These are phyloP conservation scores for Wallemia hederae DNA, from an alignment of 1,284 basidiomycete genomes.

Conservation along the genomic window DNA sequence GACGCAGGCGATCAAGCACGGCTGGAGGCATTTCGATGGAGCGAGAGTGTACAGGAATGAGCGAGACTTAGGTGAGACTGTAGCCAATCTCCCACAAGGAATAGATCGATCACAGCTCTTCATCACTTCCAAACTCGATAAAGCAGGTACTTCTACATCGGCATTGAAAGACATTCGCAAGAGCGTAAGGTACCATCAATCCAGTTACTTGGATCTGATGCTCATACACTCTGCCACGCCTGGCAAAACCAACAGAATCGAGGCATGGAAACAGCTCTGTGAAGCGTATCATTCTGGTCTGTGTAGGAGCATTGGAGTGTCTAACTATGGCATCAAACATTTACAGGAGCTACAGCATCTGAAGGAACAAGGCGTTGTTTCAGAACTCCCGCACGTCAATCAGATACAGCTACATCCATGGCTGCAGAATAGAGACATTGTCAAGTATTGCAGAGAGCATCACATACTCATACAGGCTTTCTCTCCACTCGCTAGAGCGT, in stretches of 20 bases:
- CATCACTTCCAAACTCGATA: background rate
- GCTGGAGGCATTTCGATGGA: slow-evolving; percentile 9
- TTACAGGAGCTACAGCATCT: slow-evolving; percentile 32
- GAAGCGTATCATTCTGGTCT: background rate
- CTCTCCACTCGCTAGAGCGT: slow-evolving; percentile 35
- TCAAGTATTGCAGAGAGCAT: slow-evolving; percentile 37
- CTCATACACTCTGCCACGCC: slow-evolving; percentile 40
- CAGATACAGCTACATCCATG: slow-evolving; percentile 68
- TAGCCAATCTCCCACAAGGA: background rate
- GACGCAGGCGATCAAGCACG: background rate
- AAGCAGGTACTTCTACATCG: background rate
- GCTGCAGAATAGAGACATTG: slow-evolving; percentile 50
- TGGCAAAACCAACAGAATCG: slow-evolving; percentile 27
- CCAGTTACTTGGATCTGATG: slow-evolving; percentile 29
- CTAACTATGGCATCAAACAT: slow-evolving; percentile 46
- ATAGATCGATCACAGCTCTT: background rate
- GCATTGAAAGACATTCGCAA: background rate
- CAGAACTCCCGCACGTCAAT: slow-evolving; percentile 33
- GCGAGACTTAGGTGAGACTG: slow-evolving; percentile 23
- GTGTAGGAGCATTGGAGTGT: slow-evolving; percentile 34
- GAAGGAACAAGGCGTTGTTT: slow-evolving; percentile 23
- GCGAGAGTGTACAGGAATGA: slow-evolving; percentile 50
- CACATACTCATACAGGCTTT: slow-evolving; percentile 41
- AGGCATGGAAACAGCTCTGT: slow-evolving; percentile 33
- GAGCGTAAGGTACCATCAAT: background rate